Evolutionary conservation across 202 grass and related monocot species (phyloP).

Genomic region (Dendrocalamus latiflorus): DNA sequence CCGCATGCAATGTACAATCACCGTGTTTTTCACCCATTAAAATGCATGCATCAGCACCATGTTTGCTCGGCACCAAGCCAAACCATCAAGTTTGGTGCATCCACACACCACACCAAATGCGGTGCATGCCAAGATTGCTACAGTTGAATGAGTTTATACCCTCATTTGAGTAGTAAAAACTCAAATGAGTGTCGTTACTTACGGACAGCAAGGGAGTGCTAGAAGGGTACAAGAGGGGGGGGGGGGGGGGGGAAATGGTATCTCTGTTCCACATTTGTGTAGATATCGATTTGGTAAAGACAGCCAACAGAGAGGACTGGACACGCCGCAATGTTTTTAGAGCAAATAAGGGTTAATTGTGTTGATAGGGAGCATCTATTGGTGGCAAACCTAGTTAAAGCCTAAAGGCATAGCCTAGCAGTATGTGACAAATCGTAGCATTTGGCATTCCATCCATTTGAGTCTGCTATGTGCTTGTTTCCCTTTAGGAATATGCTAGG

Average conservation of each 20-base stretch:
- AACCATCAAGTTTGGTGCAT: conserved; percentile 43
- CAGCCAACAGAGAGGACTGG: neutral
- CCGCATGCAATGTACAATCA: conserved; percentile 42
- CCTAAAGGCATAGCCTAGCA: neutral
- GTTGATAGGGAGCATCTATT: neutral
- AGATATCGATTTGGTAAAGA: neutral
- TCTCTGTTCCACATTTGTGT: conserved; percentile 1
- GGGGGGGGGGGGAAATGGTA: too few relatives aligned
- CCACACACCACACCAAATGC: conserved; percentile 32
- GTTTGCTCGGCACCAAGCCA: conserved; percentile 32
- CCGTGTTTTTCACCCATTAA: conserved; percentile 37
- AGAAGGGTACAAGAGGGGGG: neutral
- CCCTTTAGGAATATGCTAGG: neutral
- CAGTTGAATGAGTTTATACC: neutral
- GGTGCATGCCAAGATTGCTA: conserved; percentile 41
- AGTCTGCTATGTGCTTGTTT: neutral
- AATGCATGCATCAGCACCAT: conserved; percentile 43
- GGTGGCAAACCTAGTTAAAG: neutral
- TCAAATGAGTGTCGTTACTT: conserved; percentile 1
- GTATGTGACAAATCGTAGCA: neutral
- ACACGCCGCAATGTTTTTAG: neutral
- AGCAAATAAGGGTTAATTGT: neutral
- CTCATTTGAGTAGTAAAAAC: neutral
- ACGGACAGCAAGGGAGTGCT: neutral
- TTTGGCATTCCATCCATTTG: neutral